Base-by-base conservation (phyloP, 2,329 filamentous ascomycete genomes). In the Cytospora paraplurivora region DNA sequence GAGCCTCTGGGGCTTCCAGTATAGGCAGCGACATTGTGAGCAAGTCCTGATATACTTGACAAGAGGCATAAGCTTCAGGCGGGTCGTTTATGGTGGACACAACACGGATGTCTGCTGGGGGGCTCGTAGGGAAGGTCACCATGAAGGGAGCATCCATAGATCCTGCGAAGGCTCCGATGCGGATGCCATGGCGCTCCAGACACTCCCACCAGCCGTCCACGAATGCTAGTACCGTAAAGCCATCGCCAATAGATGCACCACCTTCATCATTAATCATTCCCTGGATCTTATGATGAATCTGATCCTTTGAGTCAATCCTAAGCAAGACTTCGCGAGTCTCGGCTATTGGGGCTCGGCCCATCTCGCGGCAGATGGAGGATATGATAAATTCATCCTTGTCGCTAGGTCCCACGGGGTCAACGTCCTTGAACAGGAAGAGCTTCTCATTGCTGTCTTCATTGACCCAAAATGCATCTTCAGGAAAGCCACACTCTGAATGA, bases 351-450 rank as follows among this genome's bases (percentile, higher is more conserved):
- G 47, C 60, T 21, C 62, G 59, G 7, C 64, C 64, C 62, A 66
- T 66, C n/a, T 66, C 64, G 4, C 64, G 62, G 50, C 44, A 55
- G 19, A 55, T 49, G 10, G 44, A 2, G 5, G 75, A 70, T 27
- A 76, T 68, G 19, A 75, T 68, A 32, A 71, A 75, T 7, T 63
- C 56, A 62, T 76, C 75, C 6, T 70, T 35, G 6, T 68, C 49
- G 3, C 70, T 59, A 6, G 35, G n/a, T 2, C 67, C 66, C 2
- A 68, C 68, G 13, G 59, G 69, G 3, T 65, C 63, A 7, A 69
- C 63, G n/a, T 73, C 73, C 53, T 73, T 76, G 70, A 74, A 77
- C 37, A 72, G 67, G 38, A 69, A 76, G 1, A 72, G 54, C 1
- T 64, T 66, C 33, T 27, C 35, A 41, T 47, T 0, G 27, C 7